Conservation (phyloP, 2,329 filamentous ascomycete genomes). For the Aquanectria penicillioides region DNA sequence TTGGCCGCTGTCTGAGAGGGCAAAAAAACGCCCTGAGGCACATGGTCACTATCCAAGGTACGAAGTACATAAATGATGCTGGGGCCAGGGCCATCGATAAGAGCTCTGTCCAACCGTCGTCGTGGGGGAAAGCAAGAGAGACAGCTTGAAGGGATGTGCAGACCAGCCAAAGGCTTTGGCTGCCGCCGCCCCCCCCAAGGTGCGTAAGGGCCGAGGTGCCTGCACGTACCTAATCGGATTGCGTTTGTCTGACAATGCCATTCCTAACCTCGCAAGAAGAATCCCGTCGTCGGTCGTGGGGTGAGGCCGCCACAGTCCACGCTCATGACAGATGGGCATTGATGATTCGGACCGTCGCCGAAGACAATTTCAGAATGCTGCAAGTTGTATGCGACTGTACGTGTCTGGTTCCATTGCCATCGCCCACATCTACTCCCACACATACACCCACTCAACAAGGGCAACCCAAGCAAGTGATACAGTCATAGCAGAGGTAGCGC, state of each 20-base stretch:
- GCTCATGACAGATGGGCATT: neutral
- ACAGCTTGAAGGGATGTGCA: neutral
- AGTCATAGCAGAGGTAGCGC: conserved; percentile 1
- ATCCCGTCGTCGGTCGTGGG: neutral
- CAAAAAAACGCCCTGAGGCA: conserved; percentile 17
- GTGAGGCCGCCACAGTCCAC: conserved; percentile 9
- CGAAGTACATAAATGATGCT: conserved; percentile 30
- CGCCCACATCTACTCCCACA: too few species aligned
- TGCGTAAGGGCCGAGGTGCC: neutral
- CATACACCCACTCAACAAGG: neutral
- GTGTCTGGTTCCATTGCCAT: too few species aligned
- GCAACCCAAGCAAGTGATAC: conserved; percentile 13
- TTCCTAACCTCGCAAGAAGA: conserved; percentile 5
- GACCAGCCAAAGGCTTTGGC: conserved; percentile 2
- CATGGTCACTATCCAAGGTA: conserved; percentile 31
- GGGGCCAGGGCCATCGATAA: conserved; percentile 30
- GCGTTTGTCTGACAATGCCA: conserved; percentile 18
- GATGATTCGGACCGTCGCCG: conserved; percentile 9
- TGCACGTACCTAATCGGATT: conserved; percentile 20
- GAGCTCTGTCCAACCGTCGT: conserved; percentile 21
- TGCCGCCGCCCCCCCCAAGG: too few species aligned
- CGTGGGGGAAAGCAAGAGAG: neutral
- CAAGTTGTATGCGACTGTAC: neutral
- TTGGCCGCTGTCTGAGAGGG: conserved; percentile 33
- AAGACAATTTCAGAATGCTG: neutral